Evolutionary conservation across 129 eudicot genomes (phyloP).

Genomic region (Gnaphalium uliginosum): DNA sequence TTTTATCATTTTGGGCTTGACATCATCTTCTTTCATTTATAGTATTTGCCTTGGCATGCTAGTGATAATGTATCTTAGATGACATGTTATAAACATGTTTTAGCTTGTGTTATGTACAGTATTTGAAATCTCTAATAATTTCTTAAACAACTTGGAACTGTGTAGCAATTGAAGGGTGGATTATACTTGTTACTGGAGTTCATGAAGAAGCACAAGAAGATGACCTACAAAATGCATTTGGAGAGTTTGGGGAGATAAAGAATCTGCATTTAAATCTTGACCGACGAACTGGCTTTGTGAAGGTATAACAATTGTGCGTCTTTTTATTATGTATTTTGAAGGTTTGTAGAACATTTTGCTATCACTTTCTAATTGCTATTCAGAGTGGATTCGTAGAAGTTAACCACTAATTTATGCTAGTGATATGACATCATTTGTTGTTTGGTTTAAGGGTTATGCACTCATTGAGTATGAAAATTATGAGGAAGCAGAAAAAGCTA

Average conservation of each 20-base stretch:
- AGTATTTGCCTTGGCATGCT: neutral
- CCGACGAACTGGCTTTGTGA: constrained; percentile 93
- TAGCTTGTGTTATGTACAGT: constrained; percentile 14
- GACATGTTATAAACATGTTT: constrained; percentile 4
- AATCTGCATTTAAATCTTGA: constrained; percentile 95
- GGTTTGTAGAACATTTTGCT: neutral
- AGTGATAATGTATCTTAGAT: constrained; percentile 2
- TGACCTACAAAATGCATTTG: constrained; percentile 83
- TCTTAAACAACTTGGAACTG: constrained; percentile 24
- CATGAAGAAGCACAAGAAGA: constrained; percentile 99
- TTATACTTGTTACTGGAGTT: constrained; percentile 89
- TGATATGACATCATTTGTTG: constrained; percentile 10
- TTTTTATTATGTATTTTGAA: neutral
- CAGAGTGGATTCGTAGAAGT: neutral
- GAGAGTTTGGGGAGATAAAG: constrained; percentile 90
- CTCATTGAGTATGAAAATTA: constrained; percentile 78
- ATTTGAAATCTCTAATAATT: constrained; percentile 8
- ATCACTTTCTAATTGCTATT: neutral
- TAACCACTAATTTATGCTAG: neutral
- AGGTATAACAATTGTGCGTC: constrained; percentile 41
- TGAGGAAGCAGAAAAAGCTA: constrained; percentile 86
- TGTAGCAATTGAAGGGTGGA: constrained; percentile 98
- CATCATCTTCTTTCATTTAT: neutral
- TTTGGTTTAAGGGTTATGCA: constrained; percentile 72
- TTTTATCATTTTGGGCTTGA: neutral